A percentile compares a stretch with the other conserved stretches of the same genome.
Conservation (phyloP, 2,329 filamentous ascomycete genomes). For the Nannizziopsis barbatae region DNA sequence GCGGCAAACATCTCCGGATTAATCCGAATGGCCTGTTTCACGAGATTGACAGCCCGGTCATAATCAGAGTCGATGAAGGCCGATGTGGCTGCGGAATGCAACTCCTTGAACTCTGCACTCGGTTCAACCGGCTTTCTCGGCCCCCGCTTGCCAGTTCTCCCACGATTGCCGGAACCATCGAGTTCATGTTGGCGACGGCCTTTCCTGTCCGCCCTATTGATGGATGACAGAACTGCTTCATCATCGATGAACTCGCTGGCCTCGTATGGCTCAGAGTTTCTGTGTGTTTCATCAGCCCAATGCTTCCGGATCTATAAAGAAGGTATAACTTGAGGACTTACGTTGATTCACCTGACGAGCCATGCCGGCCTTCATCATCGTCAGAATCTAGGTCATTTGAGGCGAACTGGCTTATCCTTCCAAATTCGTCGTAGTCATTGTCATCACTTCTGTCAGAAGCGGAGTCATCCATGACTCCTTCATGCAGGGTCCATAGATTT, state of each 20-base stretch:
- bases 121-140: constrained; percentile 38
- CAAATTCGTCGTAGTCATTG: constrained; percentile 8
- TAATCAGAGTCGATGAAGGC: constrained; percentile 41
- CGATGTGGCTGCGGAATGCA: constrained; percentile 38
- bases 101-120: constrained; percentile 37
- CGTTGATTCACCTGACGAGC: constrained; percentile 11
- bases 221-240: constrained; percentile 11
- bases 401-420: neutral
- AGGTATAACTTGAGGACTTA: neutral
- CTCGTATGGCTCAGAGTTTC: constrained; percentile 9
- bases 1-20: constrained; percentile 55
- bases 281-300: neutral
- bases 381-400: constrained; percentile 4
- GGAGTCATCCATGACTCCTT: constrained; percentile 2
- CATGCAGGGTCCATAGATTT: neutral
- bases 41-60: constrained; percentile 33
- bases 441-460: constrained; percentile 5
- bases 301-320: neutral
- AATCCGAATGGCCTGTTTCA: constrained; percentile 41
- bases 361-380: neutral
- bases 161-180: constrained; percentile 8
- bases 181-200: constrained; percentile 5
- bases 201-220: constrained; percentile 15
- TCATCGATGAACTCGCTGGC: constrained; percentile 11
- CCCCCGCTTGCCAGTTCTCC: constrained; percentile 32